Conservation (phyloP, 169 alveolate species). For the Perkinsus olseni region DNA sequence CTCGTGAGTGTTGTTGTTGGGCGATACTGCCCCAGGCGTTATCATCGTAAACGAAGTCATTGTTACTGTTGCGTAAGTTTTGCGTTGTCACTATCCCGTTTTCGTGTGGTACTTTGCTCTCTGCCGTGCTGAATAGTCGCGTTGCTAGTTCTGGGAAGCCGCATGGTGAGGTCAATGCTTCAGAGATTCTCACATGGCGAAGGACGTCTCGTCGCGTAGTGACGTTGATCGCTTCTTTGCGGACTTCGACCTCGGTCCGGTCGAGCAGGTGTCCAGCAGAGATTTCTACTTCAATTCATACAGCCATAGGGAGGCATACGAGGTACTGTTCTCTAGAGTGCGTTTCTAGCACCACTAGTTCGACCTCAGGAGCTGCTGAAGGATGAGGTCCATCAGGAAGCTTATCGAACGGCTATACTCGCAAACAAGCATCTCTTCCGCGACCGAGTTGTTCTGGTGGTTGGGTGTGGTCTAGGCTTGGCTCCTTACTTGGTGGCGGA, state of each 20-base stretch:
- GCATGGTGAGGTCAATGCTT: no score
- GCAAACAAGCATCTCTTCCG: slow-evolving; percentile 39
- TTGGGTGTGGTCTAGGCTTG: slow-evolving; percentile 57
- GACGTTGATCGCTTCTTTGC: background rate
- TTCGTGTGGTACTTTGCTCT: background rate
- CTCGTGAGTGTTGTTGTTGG: background rate
- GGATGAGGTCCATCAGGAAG: slow-evolving; percentile 52
- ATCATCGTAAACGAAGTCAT: background rate
- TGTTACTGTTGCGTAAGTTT: background rate
- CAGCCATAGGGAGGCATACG: slow-evolving; percentile 53
- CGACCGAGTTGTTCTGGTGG: slow-evolving; percentile 50
- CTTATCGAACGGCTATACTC: slow-evolving; percentile 58
- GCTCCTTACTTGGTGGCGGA: slow-evolving; percentile 52
- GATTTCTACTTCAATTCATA: slow-evolving; percentile 71
- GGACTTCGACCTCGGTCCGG: background rate
- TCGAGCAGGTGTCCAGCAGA: background rate
- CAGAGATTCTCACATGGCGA: background rate
- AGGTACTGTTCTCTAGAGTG: background rate
- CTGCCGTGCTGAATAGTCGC: background rate
- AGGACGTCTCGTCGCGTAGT: background rate
- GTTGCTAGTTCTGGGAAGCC: background rate
- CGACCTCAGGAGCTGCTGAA: slow-evolving; percentile 53
- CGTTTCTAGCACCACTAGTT: no score
- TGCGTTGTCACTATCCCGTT: background rate
- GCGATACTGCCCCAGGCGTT: background rate